Base-by-base conservation (phyloP, 106 monocot species). In the Dendrobium officinale region DNA sequence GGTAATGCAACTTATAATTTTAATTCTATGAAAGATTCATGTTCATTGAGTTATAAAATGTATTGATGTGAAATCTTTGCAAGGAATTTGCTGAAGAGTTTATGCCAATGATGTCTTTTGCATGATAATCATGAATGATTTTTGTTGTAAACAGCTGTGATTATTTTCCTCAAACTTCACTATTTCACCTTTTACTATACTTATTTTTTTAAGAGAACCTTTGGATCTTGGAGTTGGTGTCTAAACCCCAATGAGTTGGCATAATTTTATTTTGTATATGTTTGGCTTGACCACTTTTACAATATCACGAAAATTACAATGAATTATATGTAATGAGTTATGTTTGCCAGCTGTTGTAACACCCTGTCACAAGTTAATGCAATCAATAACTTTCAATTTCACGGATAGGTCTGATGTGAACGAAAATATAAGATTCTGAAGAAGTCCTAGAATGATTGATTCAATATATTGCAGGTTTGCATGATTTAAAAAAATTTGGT, bases 1-100 rank as follows among this genome's bases (percentile, higher is more conserved):
- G 97, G 97, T 97, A 76, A 49, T 49, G 3, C 11, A 24, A 51
- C 19, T 31, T 70, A 17, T 27, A 44, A 20, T 75, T 44, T 75
- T 43, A 31, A 44, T 44, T 42, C 20, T 9, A 16, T 44, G 42
- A 8, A 1, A 20, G 43, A 19, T 76, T 47, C 26, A 49, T 76
- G 27, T 76, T 10, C 27, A 26, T 26, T 48, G 49, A 10, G 51
- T 41, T 29, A 4, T 29, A 16, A 51, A 10, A 43, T 43, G 13
- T 44, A 19, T 75, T 75, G 41, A 75, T 75, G 41, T 7, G 15
- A 40, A 2, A 58, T 45, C 8, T 13, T 51, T 10, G 7, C 64
- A 66, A 64, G 64, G n/a, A 64, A 64, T 64, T 1, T 64, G 64
- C 8, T 66, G 22, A 66, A 2, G 26, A 66, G 64, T 24, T 37